These are phyloP conservation scores for Podila epicladia DNA, from an alignment of 192 early-diverging fungal species.

Conservation along the genomic window DNA sequence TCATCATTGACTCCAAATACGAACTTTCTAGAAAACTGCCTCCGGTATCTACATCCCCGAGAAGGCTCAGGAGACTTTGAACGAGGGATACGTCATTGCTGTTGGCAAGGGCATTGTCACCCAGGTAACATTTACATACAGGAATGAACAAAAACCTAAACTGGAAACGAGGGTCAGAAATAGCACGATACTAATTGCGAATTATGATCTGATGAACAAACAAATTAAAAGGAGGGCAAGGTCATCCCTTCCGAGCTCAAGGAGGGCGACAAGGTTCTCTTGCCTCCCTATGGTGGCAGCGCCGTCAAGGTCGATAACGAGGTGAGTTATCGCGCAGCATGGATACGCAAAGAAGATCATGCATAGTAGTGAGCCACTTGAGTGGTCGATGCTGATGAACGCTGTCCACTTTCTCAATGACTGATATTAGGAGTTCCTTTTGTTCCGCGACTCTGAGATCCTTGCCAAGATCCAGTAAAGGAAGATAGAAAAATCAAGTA, in stretches of 20 bases:
- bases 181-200: background rate
- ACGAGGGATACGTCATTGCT: conserved; percentile 96
- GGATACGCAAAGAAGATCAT: no score
- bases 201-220: no score
- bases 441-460: conserved; percentile 95
- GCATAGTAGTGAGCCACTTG: no score
- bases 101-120: conserved; percentile 90
- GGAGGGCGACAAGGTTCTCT: conserved; percentile 94
- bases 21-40: conserved; percentile 84
- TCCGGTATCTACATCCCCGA: conserved; percentile 97
- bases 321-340: no score
- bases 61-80: conserved; percentile 96
- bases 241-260: conserved; percentile 82
- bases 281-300: conserved; percentile 96
- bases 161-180: background rate
- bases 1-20: background rate
- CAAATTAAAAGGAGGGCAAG: conserved; percentile 70
- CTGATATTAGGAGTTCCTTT: conserved; percentile 72
- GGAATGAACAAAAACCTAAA: background rate
- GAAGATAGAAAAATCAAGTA: background rate
- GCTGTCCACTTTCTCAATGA: no score
- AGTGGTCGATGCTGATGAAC: no score
- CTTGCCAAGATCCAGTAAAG: conserved; percentile 89
- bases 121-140: conserved; percentile 57
- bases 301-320: conserved; percentile 91